Evolutionary conservation across 371 early-diverging fungal genomes (phyloP), one percentile per base, ranked within the genome.

Genomic region (Nematocida sp.): DNA sequence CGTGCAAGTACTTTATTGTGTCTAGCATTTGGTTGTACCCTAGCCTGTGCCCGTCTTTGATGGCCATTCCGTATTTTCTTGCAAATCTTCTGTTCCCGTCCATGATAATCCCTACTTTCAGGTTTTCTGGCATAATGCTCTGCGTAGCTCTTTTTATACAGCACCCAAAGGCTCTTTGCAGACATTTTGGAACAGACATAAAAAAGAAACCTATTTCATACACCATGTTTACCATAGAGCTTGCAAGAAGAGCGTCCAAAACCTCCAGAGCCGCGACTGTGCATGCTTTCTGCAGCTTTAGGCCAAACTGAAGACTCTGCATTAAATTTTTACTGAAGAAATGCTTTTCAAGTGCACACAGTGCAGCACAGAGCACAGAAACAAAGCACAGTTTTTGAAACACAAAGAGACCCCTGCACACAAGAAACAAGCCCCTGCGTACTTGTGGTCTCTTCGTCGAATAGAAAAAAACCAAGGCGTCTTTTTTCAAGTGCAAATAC

Each of bases 1-100:
- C 82, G 83, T 91, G 86, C 67, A 92, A 92, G 78, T 90, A 86
- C 48, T 91, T 89, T 2, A 95, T 83, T 2, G 90, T 88, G 89
- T 91, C 37, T 27, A 50, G 25, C 36, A 77, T 57, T 45, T 76
- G 76, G 2, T 56, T 36, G 2, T 77, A 51, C n/a, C 82, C 82
- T 3, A n/a, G 15, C 3, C 36, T n/a, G 34, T 70, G 62, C 21
- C 74, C 60, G 25, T 54, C 40, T 43, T 49, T 40, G 23, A 32
- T 70, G 0, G 15, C 43, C 29, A 56, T 51, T 40, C 32, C 45
- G 15, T 54, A 51, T 40, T 19, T 25, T 86, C 74, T 75, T 3
- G 85, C 93, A 81, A 86, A 96, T 38, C 99, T 87, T 64, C 99
- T 85, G 85, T 98, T 96, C 7, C 99, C 99, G 81, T 98, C 99